Percentiles rank a stretch among this genome's conserved stretches.
Conservation (phyloP, 352 stramenopile species). For the Phytopythium sindhum region DNA sequence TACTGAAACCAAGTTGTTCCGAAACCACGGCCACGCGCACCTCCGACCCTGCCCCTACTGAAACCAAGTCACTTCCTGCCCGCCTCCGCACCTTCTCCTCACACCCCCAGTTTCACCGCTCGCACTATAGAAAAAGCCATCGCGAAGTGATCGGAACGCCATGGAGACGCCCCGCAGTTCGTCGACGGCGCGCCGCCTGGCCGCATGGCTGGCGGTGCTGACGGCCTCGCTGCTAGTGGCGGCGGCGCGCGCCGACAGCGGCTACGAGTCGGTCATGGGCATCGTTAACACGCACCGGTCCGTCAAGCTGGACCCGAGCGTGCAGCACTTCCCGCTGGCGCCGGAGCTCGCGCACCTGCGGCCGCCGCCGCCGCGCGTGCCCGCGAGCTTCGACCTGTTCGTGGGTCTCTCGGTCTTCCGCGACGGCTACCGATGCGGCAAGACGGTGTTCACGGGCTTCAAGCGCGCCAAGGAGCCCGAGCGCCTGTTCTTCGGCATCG, state of each 20-base stretch:
- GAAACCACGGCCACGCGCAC: too few relatives aligned
- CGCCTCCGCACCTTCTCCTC: neutral
- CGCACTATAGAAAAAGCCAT: neutral
- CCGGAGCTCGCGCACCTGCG: slow-evolving; percentile 31
- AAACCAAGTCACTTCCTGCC: slow-evolving; percentile 16
- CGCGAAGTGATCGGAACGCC: neutral
- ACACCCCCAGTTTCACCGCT: neutral
- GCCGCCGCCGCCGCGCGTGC: slow-evolving; percentile 52
- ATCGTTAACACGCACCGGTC: slow-evolving; percentile 57
- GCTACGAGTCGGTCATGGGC: slow-evolving; percentile 40
- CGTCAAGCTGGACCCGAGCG: slow-evolving; percentile 59
- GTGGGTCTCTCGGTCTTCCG: slow-evolving; percentile 81
- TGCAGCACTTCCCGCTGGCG: slow-evolving; percentile 70
- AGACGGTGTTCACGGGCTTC: slow-evolving; percentile 78
- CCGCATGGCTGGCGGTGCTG: slow-evolving; percentile 5
- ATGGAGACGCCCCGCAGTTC: neutral
- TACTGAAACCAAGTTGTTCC: slow-evolving; percentile 9
- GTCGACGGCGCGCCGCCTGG: neutral
- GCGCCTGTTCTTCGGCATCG: slow-evolving; percentile 73
- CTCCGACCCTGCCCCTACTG: too few relatives aligned
- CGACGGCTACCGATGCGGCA: slow-evolving; percentile 74
- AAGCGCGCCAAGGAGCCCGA: slow-evolving; percentile 68
- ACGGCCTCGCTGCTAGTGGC: slow-evolving; percentile 12
- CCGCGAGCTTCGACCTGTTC: slow-evolving; percentile 57
- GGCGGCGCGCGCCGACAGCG: slow-evolving; percentile 10